Evolutionary conservation across 1,139 yeast species (phyloP), one percentile per base, ranked within the genome.

Genomic region (Arxiozyma bovina): DNA sequence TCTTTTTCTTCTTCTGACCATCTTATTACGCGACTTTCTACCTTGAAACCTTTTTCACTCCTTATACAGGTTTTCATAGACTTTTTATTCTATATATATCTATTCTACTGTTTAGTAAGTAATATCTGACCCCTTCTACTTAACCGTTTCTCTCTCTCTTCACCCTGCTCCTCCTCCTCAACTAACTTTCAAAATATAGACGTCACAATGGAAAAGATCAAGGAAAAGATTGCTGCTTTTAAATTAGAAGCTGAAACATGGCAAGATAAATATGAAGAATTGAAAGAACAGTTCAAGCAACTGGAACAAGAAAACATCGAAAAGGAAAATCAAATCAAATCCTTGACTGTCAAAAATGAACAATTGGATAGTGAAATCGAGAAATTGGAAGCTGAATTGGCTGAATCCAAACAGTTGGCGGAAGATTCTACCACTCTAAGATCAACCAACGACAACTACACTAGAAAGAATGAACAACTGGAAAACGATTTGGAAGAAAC

Each of bases 171-270:
- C 30, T 25, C 30, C 30, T 25, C 8, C 8, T 25, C 30, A n/a
- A n/a, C 30, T 25, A 6, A 8, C 8, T 25, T 25, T 25, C 8
- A 23, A 27, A 27, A 48, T 7, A 48, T 17, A 48, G 17, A 41
- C 18, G n/a, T 15, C 25, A 25, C 58, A 25, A 68, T 68, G 71
- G 70, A 67, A 53, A 66, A 66, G 60, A 64, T 68, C 55, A 67
- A 70, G 63, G 71, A 68, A 54, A 91, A 93, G 83, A 78, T 93
- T 78, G 85, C 79, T 78, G 83, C 84, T 75, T 83, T 93, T 74
- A 91, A 91, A 76, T 79, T 87, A 68, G 99, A 93, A 72, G 91
- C 96, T 63, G 99, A 94, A 77, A 78, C 86, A 68, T 95, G 98
- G 87, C 96, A 91, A 77, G 96, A 89, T 73, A 88, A 90, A 78